Percentiles rank a stretch among this genome's conserved stretches.
phyloP scores from a whole-genome alignment of 495 filamentous ascomycete species.

The Neurospora sp. region DNA sequence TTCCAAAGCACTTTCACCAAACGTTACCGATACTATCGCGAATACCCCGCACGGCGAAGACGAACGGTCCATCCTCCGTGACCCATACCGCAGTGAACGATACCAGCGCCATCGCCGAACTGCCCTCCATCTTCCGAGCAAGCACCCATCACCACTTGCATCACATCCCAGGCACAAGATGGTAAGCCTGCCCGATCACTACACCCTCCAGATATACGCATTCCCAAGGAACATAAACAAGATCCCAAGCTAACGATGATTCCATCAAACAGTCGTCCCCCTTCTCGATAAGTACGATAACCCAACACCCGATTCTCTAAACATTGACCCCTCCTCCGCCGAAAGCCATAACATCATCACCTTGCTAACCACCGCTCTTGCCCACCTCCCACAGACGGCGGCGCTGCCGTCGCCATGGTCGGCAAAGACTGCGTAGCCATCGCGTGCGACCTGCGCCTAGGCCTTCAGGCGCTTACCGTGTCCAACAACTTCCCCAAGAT shows the following conservation, averaged over 20 bases:
- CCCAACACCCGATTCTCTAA: background rate
- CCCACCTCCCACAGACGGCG: constrained; percentile 56
- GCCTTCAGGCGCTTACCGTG: constrained; percentile 90
- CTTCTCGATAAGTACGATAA: constrained; percentile 75
- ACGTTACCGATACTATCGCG: background rate
- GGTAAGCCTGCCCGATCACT: constrained; percentile 9
- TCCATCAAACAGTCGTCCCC: constrained; percentile 49
- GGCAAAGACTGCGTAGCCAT: constrained; percentile 99
- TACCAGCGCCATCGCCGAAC: background rate
- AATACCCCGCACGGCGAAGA: background rate
- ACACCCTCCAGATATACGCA: background rate
- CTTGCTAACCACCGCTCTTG: constrained; percentile 3
- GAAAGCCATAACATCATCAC: constrained; percentile 1
- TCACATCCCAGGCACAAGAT: constrained; percentile 10
- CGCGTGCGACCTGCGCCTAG: constrained; percentile 95
- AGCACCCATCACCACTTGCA: constrained; percentile 2
- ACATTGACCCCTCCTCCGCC: background rate
- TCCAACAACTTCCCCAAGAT: constrained; percentile 99
- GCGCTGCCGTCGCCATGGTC: constrained; percentile 94
- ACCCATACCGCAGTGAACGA: background rate
- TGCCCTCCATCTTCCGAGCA: background rate
- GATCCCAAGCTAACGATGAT: constrained; percentile 7
- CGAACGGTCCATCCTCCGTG: background rate
- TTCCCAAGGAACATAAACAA: background rate
- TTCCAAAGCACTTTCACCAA: background rate